These are phyloP conservation scores for Komagataella populi DNA, from an alignment of 805 yeast species.

Conservation along the genomic window DNA sequence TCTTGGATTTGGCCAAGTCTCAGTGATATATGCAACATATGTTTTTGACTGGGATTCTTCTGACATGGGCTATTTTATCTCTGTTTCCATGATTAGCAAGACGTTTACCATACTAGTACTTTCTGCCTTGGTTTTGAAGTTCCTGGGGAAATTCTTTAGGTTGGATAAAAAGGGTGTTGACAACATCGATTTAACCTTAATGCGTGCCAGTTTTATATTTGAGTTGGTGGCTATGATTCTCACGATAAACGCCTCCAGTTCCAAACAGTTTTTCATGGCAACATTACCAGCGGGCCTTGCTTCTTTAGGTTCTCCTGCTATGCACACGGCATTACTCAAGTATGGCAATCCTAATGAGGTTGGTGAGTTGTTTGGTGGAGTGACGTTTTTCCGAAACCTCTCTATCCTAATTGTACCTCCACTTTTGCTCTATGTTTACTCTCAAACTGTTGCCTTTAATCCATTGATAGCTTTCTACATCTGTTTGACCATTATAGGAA, in stretches of 20 bases:
- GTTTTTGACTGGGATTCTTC: slow-evolving; percentile 39
- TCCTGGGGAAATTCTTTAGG: slow-evolving; percentile 20
- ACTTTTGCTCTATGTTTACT: slow-evolving; percentile 31
- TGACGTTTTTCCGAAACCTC: slow-evolving; percentile 43
- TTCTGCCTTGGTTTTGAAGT: slow-evolving; percentile 33
- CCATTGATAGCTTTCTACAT: slow-evolving; percentile 24
- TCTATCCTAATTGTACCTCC: slow-evolving; percentile 36
- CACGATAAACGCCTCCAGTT: slow-evolving; percentile 17
- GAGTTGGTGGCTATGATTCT: slow-evolving; percentile 25
- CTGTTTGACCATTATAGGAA: background rate
- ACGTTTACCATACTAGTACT: slow-evolving; percentile 34
- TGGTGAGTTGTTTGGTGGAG: slow-evolving; percentile 66
- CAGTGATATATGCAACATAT: slow-evolving; percentile 39
- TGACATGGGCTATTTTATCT: slow-evolving; percentile 41
- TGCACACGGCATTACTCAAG: slow-evolving; percentile 47
- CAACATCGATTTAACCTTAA: slow-evolving; percentile 13
- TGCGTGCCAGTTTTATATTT: slow-evolving; percentile 18
- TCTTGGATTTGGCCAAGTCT: slow-evolving; percentile 24
- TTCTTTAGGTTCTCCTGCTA: slow-evolving; percentile 38
- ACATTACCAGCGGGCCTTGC: slow-evolving; percentile 31
- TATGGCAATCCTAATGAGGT: slow-evolving; percentile 42
- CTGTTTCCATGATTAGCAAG: slow-evolving; percentile 33
- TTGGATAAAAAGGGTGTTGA: slow-evolving; percentile 34
- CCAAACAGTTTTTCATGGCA: slow-evolving; percentile 17
- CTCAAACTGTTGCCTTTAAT: slow-evolving; percentile 21